These are phyloP conservation scores for Exserohilum rostratum DNA, from an alignment of 2,329 filamentous ascomycete species.

Conservation along the genomic window DNA sequence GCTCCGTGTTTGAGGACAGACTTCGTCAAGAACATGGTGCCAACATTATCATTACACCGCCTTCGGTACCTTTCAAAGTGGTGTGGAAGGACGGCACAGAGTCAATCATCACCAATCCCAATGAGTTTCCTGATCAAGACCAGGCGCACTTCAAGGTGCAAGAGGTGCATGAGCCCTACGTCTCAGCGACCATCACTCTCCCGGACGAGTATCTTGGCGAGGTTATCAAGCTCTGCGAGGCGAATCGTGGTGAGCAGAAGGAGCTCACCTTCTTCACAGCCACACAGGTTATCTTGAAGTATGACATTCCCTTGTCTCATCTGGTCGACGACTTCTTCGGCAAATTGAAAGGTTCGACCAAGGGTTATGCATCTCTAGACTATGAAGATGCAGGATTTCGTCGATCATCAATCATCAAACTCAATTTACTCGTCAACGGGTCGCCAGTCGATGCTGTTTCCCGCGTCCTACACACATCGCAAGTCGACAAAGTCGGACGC, in stretches of 20 bases:
- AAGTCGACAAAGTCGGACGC: slow-evolving; percentile 79
- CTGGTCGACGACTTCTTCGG: slow-evolving; percentile 97
- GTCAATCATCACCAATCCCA: slow-evolving; percentile 81
- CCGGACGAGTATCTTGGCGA: slow-evolving; percentile 93
- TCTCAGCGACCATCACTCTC: slow-evolving; percentile 83
- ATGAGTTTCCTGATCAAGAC: slow-evolving; percentile 81
- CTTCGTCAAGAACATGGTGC: slow-evolving; percentile 92
- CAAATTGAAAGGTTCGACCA: slow-evolving; percentile 90
- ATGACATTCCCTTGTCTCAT: slow-evolving; percentile 84
- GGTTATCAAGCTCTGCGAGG: slow-evolving; percentile 93
- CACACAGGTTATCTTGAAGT: slow-evolving; percentile 92
- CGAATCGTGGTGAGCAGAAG: slow-evolving; percentile 84
- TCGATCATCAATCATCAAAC: slow-evolving; percentile 78
- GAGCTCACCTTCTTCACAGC: slow-evolving; percentile 89
- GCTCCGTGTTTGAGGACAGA: slow-evolving; percentile 98
- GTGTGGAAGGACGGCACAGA: slow-evolving; percentile 78
- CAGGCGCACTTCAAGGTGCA: slow-evolving; percentile 59
- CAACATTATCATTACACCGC: slow-evolving; percentile 95
- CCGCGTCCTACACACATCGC: slow-evolving; percentile 83
- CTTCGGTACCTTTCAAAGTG: slow-evolving; percentile 90
- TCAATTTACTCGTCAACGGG: slow-evolving; percentile 94
- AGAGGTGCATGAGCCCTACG: slow-evolving; percentile 75
- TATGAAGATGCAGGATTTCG: slow-evolving; percentile 96
- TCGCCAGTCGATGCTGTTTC: slow-evolving; percentile 90
- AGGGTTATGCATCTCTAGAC: slow-evolving; percentile 93